These are phyloP conservation scores for Alternaria novae-zelandiae DNA, from an alignment of 2,329 filamentous ascomycete species.

Conservation along the genomic window DNA sequence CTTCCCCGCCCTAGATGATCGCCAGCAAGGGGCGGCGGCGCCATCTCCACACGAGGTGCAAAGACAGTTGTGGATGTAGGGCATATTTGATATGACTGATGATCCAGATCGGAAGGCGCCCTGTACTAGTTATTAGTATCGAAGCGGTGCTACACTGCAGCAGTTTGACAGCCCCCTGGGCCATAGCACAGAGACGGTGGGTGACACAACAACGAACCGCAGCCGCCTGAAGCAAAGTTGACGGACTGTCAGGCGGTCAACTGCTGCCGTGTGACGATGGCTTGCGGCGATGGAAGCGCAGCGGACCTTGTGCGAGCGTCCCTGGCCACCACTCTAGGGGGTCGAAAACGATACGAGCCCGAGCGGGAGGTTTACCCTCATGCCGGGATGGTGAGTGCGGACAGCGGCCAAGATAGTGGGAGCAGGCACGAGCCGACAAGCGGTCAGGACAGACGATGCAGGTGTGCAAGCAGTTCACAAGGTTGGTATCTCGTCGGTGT, in stretches of 20 bases:
- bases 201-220: slow-evolving; percentile 28
- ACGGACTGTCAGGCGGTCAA: slow-evolving; percentile 44
- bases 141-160: slow-evolving; percentile 35
- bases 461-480: slow-evolving; percentile 1
- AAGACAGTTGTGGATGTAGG: slow-evolving; percentile 5
- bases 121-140: not conserved
- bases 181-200: slow-evolving; percentile 26
- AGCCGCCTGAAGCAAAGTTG: slow-evolving; percentile 22
- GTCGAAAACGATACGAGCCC: slow-evolving; percentile 24
- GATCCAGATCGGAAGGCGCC: slow-evolving; percentile 14
- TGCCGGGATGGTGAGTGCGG: slow-evolving; percentile 31
- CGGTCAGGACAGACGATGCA: slow-evolving; percentile 18
- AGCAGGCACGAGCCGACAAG: slow-evolving; percentile 20
- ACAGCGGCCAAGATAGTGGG: slow-evolving; percentile 26
- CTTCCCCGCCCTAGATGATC: slow-evolving; percentile 3
- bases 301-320: slow-evolving; percentile 30
- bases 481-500: slow-evolving; percentile 8
- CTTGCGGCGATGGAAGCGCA: slow-evolving; percentile 24
- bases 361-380: slow-evolving; percentile 31
- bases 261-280: slow-evolving; percentile 35
- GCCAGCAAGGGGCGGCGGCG: slow-evolving; percentile 10
- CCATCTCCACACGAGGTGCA: slow-evolving; percentile 5
- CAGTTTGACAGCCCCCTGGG: slow-evolving; percentile 40
- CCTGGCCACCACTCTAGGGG: slow-evolving; percentile 17
- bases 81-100: slow-evolving; percentile 11